These are phyloP conservation scores for Inonotus obliquus DNA, from an alignment of 1,284 basidiomycete species.

Conservation along the genomic window DNA sequence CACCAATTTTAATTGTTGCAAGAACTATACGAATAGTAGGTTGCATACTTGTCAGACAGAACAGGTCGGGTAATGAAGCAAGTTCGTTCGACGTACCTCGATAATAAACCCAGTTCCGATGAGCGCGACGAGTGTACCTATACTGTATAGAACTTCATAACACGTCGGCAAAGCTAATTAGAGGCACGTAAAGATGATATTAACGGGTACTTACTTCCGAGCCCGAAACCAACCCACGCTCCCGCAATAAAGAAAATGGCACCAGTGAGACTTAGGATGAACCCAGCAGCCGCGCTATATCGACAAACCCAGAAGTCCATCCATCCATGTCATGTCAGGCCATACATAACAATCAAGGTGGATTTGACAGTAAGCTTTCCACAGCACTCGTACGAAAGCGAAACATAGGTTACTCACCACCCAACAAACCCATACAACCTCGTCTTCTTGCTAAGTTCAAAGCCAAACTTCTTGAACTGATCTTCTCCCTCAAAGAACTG, in stretches of 20 bases:
- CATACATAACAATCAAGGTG: background rate
- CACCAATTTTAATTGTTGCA: slow-evolving; percentile 75
- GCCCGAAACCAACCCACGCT: slow-evolving; percentile 67
- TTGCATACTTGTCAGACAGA: too few species aligned
- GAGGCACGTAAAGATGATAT: background rate
- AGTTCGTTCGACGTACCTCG: slow-evolving; percentile 49
- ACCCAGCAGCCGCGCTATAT: slow-evolving; percentile 62
- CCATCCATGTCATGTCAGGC: background rate
- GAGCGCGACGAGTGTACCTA: slow-evolving; percentile 82
- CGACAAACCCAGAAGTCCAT: slow-evolving; percentile 1
- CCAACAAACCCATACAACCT: slow-evolving; percentile 79
- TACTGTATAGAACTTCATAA: slow-evolving; percentile 66
- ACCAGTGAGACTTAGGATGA: slow-evolving; percentile 78
- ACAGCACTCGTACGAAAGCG: slow-evolving; percentile 45
- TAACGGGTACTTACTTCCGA: slow-evolving; percentile 49
- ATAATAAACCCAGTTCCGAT: slow-evolving; percentile 88
- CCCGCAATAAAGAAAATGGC: slow-evolving; percentile 76
- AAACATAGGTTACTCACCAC: slow-evolving; percentile 54
- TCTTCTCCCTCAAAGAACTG: slow-evolving; percentile 92
- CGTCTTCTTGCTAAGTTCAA: slow-evolving; percentile 62
- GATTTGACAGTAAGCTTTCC: slow-evolving; percentile 71
- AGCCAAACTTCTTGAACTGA: slow-evolving; percentile 71
- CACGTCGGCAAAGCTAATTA: too few species aligned
- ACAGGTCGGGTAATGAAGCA: background rate
- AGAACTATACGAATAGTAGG: slow-evolving; percentile 54